Evolutionary conservation across 352 stramenopile genomes (phyloP).

Genomic region (Phytophthora meadii): DNA sequence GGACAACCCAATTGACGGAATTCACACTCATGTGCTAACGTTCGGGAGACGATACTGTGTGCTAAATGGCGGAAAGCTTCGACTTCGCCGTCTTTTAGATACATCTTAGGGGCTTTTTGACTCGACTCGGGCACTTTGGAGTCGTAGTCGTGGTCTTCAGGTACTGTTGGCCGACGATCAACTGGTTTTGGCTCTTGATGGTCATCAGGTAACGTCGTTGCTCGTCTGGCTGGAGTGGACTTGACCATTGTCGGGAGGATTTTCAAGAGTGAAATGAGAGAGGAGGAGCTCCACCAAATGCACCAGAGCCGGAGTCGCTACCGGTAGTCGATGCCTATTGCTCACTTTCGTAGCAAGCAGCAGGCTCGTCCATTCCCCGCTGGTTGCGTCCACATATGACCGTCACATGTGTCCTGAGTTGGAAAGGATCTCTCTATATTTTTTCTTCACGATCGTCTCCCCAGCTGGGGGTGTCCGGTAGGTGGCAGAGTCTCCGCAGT

Average conservation of each 20-base stretch:
- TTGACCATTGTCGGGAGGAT: not conserved
- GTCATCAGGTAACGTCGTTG: constrained; percentile 22
- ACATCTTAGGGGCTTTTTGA: constrained; percentile 12
- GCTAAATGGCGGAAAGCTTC: constrained; percentile 39
- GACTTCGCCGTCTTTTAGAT: constrained; percentile 38
- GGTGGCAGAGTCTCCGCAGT: constrained; percentile 26
- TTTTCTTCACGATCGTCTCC: constrained; percentile 9
- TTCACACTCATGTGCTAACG: constrained; percentile 50
- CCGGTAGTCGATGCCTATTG: constrained; percentile 5
- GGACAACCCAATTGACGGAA: constrained; percentile 33
- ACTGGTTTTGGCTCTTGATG: constrained; percentile 1
- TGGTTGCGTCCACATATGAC: constrained; percentile 36
- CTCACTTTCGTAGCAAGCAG: constrained; percentile 26
- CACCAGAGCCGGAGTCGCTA: constrained; percentile 32
- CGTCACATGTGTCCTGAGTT: constrained; percentile 6
- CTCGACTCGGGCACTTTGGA: constrained; percentile 1
- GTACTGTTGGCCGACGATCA: constrained; percentile 20
- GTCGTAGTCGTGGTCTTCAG: constrained; percentile 19
- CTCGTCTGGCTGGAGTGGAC: constrained; percentile 15
- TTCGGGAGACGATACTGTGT: constrained; percentile 48
- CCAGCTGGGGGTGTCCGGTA: constrained; percentile 21
- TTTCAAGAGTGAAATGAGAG: not conserved
- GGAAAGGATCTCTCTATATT: constrained; percentile 14
- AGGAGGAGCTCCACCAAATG: constrained; percentile 15
- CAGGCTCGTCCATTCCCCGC: constrained; percentile 23